Evolutionary conservation across 2,329 filamentous ascomycete genomes (phyloP), one percentile per base, ranked within the genome.

Genomic region (Trichoderma atroviride): DNA sequence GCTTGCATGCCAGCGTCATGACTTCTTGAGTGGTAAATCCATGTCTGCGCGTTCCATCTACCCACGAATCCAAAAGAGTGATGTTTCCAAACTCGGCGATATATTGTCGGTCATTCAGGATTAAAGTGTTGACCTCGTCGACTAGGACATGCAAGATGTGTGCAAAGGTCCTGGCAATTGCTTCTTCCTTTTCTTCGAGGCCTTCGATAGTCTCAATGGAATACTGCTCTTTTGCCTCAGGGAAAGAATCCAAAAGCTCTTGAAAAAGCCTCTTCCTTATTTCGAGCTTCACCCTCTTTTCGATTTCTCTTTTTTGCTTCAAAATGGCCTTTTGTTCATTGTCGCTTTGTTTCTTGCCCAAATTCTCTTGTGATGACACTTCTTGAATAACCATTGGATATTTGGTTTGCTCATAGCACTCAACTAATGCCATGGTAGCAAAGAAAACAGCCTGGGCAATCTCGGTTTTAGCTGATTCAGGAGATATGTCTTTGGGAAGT

Each of bases 71-170:
- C 0, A 71, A 29, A 33, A 43, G 24, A n/a, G 56, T 27, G 9
- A 71, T 63, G 19, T 71, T 65, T 6, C 67, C 70, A 52, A 71
- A 71, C 5, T 60, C 47, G 1, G 70, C 69, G 22, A 70, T 61
- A 3, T 57, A 68, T 29, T 58, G 35, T 0, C 69, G 35, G 19
- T 70, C 69, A 2, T 61, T 31, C 13, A 43, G 52, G 11, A 70
- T 43, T n/a, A 70, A 37, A 16, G 16, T 11, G 5, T 62, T 61
- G 7, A 53, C 66, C 13, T 68, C 57, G 16, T 50, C 35, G 2
- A 70, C 69, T 1, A 70, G 47, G 9, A 55, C 55, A 24, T 67
- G 53, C 55, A 70, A 53, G 13, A 55, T 19, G 53, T 58, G 43
- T 14, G 55, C 50, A 29, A 67, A 40, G 2, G 47, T 50, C n/a